phyloP scores from a whole-genome alignment of 441 rosid species.

The Gossypium gossypioides region DNA sequence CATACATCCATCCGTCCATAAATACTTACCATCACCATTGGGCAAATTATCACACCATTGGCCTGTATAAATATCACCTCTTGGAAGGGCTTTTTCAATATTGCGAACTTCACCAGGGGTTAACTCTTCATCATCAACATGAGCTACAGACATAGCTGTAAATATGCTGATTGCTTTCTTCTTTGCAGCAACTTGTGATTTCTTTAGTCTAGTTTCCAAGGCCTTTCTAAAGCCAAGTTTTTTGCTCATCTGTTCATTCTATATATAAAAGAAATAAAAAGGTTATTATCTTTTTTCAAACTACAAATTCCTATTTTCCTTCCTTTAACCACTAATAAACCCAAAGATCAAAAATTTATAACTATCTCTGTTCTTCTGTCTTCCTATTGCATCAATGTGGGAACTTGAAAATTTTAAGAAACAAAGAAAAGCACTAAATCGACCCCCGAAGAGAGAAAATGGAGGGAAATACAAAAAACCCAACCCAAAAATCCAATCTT shows the following conservation, averaged over 20 bases:
- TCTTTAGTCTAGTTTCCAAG: conserved; percentile 44
- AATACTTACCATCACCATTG: conserved; percentile 75
- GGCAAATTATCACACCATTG: conserved; percentile 59
- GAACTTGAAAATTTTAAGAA: background rate
- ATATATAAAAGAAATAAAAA: conserved; percentile 7
- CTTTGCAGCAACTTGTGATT: conserved; percentile 38
- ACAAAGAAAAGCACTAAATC: conserved; percentile 6
- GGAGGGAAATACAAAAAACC: conserved; percentile 12
- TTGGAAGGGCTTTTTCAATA: conserved; percentile 46
- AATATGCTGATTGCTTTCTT: conserved; percentile 33
- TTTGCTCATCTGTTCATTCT: conserved; percentile 70
- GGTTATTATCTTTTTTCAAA: background rate
- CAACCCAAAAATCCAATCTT: background rate
- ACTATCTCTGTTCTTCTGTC: background rate
- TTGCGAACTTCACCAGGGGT: conserved; percentile 32
- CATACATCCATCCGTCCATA: conserved; percentile 92
- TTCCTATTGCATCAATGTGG: background rate
- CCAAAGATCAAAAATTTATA: conserved; percentile 5
- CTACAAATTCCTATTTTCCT: background rate
- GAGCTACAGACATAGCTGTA: conserved; percentile 60
- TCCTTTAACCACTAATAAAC: background rate
- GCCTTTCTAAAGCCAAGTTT: conserved; percentile 40
- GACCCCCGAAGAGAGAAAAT: conserved; percentile 8
- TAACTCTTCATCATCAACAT: conserved; percentile 72
- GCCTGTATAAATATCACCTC: conserved; percentile 80